A percentile compares a stretch with the other conserved stretches of the same genome.
Conservation (phyloP, 148 eudicot genomes). For the Rhododendron williamsianum region DNA sequence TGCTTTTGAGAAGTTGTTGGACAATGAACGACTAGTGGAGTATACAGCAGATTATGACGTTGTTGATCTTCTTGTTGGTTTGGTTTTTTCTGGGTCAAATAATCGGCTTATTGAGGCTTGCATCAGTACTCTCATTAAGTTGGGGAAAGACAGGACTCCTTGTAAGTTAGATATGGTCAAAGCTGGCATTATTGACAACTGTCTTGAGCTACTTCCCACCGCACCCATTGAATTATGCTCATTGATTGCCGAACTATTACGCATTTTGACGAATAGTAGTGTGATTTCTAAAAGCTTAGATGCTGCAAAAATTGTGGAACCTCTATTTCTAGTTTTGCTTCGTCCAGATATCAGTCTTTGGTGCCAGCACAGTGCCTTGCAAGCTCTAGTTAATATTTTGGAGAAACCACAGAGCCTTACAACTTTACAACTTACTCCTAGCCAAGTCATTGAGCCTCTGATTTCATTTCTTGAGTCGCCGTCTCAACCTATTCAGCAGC, state of each 20-base stretch:
- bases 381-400: conserved; percentile 74
- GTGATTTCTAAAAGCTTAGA: conserved; percentile 56
- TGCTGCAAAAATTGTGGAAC: conserved; percentile 62
- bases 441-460: conserved; percentile 69
- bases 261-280: conserved; percentile 72
- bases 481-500: conserved; percentile 74
- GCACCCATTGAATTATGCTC: conserved; percentile 63
- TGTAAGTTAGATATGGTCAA: conserved; percentile 74
- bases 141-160: conserved; percentile 71
- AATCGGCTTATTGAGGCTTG: conserved; percentile 61
- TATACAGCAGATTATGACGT: conserved; percentile 42
- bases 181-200: conserved; percentile 58
- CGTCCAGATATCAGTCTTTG: conserved; percentile 55
- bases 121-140: conserved; percentile 54
- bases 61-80: conserved; percentile 53
- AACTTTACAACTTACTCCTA: conserved; percentile 54
- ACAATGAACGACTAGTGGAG: conserved; percentile 52
- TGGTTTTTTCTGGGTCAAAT: conserved; percentile 69
- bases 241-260: conserved; percentile 61
- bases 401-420: conserved; percentile 75
- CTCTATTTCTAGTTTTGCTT: conserved; percentile 55
- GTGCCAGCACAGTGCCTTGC: conserved; percentile 85
- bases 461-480: conserved; percentile 67
- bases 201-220: conserved; percentile 52
- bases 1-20: conserved; percentile 68